Conservation (phyloP, 2,329 filamentous ascomycete species). For the Aspergillus sp. region DNA sequence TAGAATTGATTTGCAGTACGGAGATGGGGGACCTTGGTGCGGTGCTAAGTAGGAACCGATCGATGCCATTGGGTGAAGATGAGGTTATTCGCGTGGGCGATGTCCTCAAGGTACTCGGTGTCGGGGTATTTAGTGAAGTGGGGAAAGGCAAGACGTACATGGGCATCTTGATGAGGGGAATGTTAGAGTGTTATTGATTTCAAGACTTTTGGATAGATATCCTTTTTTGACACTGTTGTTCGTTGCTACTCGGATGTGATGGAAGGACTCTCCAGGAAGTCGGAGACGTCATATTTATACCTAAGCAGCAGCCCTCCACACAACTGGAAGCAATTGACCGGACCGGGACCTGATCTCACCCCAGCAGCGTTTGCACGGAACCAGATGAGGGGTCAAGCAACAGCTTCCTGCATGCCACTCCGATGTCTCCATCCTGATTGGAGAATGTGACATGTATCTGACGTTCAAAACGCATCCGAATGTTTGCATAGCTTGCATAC, state of each 20-base stretch:
- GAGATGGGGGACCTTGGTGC: not conserved
- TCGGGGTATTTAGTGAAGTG: not conserved
- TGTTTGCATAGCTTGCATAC: constrained; percentile 22
- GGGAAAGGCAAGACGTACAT: constrained; percentile 22
- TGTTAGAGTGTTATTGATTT: not conserved
- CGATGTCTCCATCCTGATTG: constrained; percentile 3
- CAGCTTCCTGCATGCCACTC: not conserved
- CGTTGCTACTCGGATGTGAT: not conserved
- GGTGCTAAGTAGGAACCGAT: not conserved
- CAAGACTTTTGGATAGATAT: not conserved
- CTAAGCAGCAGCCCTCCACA: not conserved
- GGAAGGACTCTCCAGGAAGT: not conserved
- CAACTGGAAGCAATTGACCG: not conserved
- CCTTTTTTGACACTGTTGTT: not conserved
- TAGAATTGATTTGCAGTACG: not conserved
- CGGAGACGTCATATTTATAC: constrained; percentile 20
- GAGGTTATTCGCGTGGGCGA: not conserved
- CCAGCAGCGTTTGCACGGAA: not conserved
- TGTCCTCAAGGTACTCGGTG: constrained; percentile 3
- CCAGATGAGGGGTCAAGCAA: constrained; percentile 10
- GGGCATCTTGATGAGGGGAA: constrained; percentile 20
- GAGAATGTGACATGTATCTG: constrained; percentile 9
- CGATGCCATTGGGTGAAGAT: constrained; percentile 5
- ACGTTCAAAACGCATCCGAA: not conserved
- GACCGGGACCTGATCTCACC: not conserved